Evolutionary conservation across 1,139 yeast species (phyloP).

Genomic region (Zygosaccharomyces sapae): DNA sequence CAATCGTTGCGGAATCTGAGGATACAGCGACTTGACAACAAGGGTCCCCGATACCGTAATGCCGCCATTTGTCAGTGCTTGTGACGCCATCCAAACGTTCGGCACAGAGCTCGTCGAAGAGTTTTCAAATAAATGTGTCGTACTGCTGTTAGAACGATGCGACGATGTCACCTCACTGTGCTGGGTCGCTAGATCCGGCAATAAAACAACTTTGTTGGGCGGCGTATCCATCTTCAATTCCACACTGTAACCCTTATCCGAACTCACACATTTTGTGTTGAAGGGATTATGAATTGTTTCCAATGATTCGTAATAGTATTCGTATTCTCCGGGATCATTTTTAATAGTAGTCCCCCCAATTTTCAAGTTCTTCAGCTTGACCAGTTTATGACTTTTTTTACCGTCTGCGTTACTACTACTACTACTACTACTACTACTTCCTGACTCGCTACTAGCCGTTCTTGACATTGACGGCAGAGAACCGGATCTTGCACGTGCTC

Average conservation of each 20-base stretch:
- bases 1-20: conserved; percentile 11
- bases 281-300: conserved; percentile 18
- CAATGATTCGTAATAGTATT: conserved; percentile 18
- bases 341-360: conserved; percentile 21
- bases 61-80: conserved; percentile 5
- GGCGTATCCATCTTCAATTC: conserved; percentile 11
- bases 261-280: conserved; percentile 8
- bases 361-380: conserved; percentile 15
- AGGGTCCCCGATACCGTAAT: conserved; percentile 15
- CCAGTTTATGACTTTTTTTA: conserved; percentile 6
- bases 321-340: conserved; percentile 15
- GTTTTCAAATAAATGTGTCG: conserved; percentile 13
- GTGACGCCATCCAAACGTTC: conserved; percentile 4
- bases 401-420: neutral
- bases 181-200: conserved; percentile 17
- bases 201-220: conserved; percentile 10
- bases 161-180: conserved; percentile 10
- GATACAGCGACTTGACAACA: conserved; percentile 7
- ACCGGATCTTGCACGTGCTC: conserved; percentile 1
- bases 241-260: conserved; percentile 12
- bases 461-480: conserved; percentile 1
- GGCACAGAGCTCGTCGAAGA: conserved; percentile 13
- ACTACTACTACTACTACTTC: neutral
- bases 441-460: conserved; percentile 1
- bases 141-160: neutral